phyloP scores from a whole-genome alignment of 257 asterid genomes.

The Salvia splendens region DNA sequence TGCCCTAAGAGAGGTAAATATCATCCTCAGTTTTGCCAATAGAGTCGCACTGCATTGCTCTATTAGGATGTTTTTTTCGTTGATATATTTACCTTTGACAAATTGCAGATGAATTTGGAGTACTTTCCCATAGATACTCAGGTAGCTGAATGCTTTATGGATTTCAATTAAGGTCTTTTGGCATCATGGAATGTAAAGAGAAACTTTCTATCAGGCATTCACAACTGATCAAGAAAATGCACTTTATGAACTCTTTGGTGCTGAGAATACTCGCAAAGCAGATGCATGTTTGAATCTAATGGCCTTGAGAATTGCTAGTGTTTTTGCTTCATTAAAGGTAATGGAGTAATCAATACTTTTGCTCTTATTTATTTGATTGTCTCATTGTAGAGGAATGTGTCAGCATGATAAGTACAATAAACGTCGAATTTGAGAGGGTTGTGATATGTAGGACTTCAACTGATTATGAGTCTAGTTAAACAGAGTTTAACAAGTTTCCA shows the following conservation, averaged over 20 bases:
- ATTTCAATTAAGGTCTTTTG: conserved; percentile 28
- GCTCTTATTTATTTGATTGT: conserved; percentile 17
- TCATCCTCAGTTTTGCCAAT: conserved; percentile 27
- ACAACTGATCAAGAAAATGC: conserved; percentile 93
- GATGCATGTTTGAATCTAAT: conserved; percentile 70
- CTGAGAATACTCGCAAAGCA: conserved; percentile 55
- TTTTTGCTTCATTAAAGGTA: conserved; percentile 97
- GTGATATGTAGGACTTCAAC: neutral
- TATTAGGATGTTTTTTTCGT: conserved; percentile 15
- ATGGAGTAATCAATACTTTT: conserved; percentile 42
- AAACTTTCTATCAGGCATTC: conserved; percentile 60
- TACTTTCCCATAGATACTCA: conserved; percentile 85
- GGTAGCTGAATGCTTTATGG: conserved; percentile 47
- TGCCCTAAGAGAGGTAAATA: conserved; percentile 83
- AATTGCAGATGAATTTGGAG: conserved; percentile 91
- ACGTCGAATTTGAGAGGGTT: conserved; percentile 4
- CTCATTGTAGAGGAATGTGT: neutral
- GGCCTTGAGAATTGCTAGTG: conserved; percentile 86
- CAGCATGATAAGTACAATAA: neutral
- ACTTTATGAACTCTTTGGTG: conserved; percentile 83
- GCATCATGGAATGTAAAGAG: conserved; percentile 23
- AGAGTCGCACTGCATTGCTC: neutral
- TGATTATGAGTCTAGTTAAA: conserved; percentile 7
- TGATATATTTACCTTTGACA: conserved; percentile 28
- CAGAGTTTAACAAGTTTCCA: conserved; percentile 3